Conservation (phyloP, 345 rosid species). For the Salix suchowensis region DNA sequence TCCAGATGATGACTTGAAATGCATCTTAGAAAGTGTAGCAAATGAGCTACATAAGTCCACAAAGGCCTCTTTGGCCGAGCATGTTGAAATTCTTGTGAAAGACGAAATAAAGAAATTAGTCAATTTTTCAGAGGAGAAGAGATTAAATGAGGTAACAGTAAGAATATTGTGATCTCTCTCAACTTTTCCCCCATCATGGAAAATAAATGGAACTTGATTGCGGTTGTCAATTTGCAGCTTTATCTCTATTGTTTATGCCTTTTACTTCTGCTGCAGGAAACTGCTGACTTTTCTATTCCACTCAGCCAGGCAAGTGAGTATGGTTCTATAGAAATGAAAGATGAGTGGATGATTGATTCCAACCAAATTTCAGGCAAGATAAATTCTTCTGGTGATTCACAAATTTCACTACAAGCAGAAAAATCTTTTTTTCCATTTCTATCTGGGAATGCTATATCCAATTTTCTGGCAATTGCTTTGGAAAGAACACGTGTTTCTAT, state of each 20-base stretch:
- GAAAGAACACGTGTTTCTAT: slow-evolving; percentile 30
- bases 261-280: slow-evolving; percentile 39
- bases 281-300: slow-evolving; percentile 24
- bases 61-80: slow-evolving; percentile 39
- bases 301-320: slow-evolving; percentile 10
- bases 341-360: slow-evolving; percentile 24
- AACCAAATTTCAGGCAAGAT: slow-evolving; percentile 16
- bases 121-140: slow-evolving; percentile 26
- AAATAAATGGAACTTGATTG: neutral
- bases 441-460: slow-evolving; percentile 34
- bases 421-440: slow-evolving; percentile 21
- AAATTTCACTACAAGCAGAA: slow-evolving; percentile 23
- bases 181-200: neutral
- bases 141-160: slow-evolving; percentile 36
- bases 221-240: neutral
- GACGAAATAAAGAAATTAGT: slow-evolving; percentile 41
- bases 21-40: slow-evolving; percentile 49
- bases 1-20: slow-evolving; percentile 23
- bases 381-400: slow-evolving; percentile 21
- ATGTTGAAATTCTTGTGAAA: slow-evolving; percentile 45
- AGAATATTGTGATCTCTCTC: neutral
- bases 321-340: slow-evolving; percentile 16
- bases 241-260: neutral
- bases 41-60: slow-evolving; percentile 58
- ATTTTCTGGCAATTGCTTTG: slow-evolving; percentile 40